Conservation (phyloP, 2,329 filamentous ascomycete species). For the Plenodomus lindquistii region DNA sequence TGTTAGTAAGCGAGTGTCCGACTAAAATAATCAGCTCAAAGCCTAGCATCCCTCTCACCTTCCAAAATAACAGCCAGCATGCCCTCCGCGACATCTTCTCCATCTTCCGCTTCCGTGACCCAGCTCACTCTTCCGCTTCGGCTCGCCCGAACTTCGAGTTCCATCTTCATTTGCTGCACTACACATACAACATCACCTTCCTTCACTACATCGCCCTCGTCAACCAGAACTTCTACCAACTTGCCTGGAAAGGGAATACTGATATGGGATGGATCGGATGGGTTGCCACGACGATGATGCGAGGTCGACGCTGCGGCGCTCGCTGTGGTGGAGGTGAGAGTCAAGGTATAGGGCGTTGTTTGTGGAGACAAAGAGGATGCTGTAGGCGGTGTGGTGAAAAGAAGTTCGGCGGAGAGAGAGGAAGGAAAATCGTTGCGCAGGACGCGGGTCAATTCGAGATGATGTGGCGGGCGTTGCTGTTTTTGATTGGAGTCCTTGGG, state of each 20-base stretch:
- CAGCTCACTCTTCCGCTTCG: constrained; percentile 55
- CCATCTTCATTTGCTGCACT: constrained; percentile 72
- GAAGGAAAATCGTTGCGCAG: constrained; percentile 64
- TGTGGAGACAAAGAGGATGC: constrained; percentile 46
- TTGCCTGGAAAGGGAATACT: constrained; percentile 62
- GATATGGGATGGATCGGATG: constrained; percentile 56
- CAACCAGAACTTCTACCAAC: constrained; percentile 62
- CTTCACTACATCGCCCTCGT: constrained; percentile 57
- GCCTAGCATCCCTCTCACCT: constrained; percentile 15
- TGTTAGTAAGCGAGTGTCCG: too few relatives aligned
- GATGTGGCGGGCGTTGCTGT: constrained; percentile 44
- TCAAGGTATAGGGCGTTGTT: constrained; percentile 51
- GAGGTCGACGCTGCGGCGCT: constrained; percentile 46
- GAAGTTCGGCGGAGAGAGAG: constrained; percentile 58
- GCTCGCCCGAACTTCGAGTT: constrained; percentile 62
- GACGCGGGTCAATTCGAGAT: constrained; percentile 59
- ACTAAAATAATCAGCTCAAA: too few relatives aligned
- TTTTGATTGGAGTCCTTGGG: constrained; percentile 6
- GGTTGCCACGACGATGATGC: constrained; percentile 55
- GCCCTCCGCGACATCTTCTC: constrained; percentile 60
- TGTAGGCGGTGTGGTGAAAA: constrained; percentile 55
- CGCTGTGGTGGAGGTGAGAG: constrained; percentile 50
- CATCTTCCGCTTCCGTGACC: constrained; percentile 58
- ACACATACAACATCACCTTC: constrained; percentile 61
- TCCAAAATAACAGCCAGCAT: constrained; percentile 57